Base-by-base conservation (phyloP, 2,329 filamentous ascomycete species). In the Chaetomium olivaceum region DNA sequence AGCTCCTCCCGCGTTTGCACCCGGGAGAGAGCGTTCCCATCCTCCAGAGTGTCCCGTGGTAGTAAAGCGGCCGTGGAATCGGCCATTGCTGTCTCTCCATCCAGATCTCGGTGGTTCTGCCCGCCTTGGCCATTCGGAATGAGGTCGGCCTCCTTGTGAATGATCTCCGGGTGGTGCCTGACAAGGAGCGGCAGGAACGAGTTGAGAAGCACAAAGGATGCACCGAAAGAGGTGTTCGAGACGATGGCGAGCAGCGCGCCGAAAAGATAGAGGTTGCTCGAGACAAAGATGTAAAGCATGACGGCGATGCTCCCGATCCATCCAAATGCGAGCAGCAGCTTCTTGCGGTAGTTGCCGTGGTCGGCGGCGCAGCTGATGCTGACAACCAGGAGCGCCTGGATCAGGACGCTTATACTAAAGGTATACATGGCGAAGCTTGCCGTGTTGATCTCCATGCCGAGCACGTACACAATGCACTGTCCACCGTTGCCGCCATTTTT, bases 341-440 rank as follows among this genome's bases (percentile, higher is more conserved):
- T 90, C 82, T 98, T 99, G 66, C 95, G 89, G 80, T 93, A 95
- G 71, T 87, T 90, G 68, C 95, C 95, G 78, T 98, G 94, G 76
- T 99, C 95, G 64, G 95, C 95, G 8, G 94, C 93, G 63, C 92
- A 95, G 74, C 93, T 97, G 83, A 99, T 97, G 74, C 93, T 96
- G 69, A 99, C 92, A 52, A 99, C 96, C 33, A 98, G 80, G 31
- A 98, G 79, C 1, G 93, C 91, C 76, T 99, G 95, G 12, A 97
- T 77, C 23, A 97, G 78, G 1, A 99, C 95, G 75, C 92, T 96
- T 73, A 96, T 82, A 65, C 93, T 96, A 78, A 99, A 99, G 1
- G 93, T 97, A 79, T 98, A 98, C 92, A 98, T 96, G 76, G 76
- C 94, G 77, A 98, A 97, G 77, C 91, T 96, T 43, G 94, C 93